These are phyloP conservation scores for Primulina huaijiensis DNA, from an alignment of 257 asterid genomes.

Conservation along the genomic window DNA sequence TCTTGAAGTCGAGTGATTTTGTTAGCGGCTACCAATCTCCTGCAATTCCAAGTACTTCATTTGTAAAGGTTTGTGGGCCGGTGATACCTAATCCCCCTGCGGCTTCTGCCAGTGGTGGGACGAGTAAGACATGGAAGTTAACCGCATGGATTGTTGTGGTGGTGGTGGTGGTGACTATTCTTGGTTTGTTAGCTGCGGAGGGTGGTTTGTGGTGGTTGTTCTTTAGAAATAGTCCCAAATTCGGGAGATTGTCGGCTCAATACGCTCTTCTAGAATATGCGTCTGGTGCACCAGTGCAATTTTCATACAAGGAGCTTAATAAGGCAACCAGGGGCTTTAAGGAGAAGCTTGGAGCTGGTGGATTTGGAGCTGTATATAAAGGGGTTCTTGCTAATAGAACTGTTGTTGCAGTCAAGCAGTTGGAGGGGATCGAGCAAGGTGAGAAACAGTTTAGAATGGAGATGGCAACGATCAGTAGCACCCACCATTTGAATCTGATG, in stretches of 20 bases:
- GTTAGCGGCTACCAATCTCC: conserved; percentile 70
- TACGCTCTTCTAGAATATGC: conserved; percentile 87
- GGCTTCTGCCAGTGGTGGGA: conserved; percentile 15
- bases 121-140: conserved; percentile 41
- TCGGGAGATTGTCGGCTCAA: conserved; percentile 56
- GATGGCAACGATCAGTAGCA: conserved; percentile 83
- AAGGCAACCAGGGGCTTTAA: conserved; percentile 75
- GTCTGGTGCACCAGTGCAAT: conserved; percentile 88
- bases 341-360: conserved; percentile 89
- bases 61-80: conserved; percentile 64
- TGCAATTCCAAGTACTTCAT: conserved; percentile 76
- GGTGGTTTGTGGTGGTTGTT: conserved; percentile 84
- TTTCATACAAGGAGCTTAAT: conserved; percentile 62
- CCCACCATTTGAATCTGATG: conserved; percentile 87
- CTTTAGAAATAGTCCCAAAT: conserved; percentile 49
- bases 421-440: conserved; percentile 91
- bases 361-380: conserved; percentile 77
- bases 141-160: conserved; percentile 62
- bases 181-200: conserved; percentile 47
- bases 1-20: conserved; percentile 39
- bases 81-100: conserved; percentile 47
- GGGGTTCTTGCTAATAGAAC: conserved; percentile 65
- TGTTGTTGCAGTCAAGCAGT: conserved; percentile 64
- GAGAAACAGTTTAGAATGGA: conserved; percentile 86
- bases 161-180: conserved; percentile 49